Percentiles rank a stretch among this genome's conserved stretches.
These are phyloP conservation scores for Pythium chondricola DNA, from an alignment of 352 stramenopile genomes.

Conservation along the genomic window DNA sequence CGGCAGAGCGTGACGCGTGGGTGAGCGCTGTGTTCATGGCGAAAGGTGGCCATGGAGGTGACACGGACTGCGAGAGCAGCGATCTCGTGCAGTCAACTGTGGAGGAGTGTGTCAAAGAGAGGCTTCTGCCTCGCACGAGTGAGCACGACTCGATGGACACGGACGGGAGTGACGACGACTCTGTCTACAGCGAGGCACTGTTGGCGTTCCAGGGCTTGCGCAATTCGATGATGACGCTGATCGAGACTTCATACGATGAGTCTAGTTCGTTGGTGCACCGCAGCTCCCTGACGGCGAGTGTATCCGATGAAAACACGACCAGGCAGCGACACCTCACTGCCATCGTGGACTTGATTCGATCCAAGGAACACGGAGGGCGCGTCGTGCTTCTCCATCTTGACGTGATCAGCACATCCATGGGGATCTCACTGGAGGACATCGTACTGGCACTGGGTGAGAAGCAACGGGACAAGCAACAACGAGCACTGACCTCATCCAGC, in stretches of 20 bases:
- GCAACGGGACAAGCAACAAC: constrained; percentile 31
- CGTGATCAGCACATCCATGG: constrained; percentile 26
- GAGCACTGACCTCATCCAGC: not conserved
- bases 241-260: constrained; percentile 22
- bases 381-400: constrained; percentile 60
- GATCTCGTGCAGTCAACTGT: constrained; percentile 34
- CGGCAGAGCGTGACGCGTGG: constrained; percentile 44
- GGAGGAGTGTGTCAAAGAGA: constrained; percentile 30
- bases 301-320: constrained; percentile 24
- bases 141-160: not conserved
- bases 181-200: constrained; percentile 48
- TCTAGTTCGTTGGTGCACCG: constrained; percentile 6
- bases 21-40: constrained; percentile 54
- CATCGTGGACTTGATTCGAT: constrained; percentile 52
- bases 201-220: constrained; percentile 51
- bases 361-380: constrained; percentile 32
- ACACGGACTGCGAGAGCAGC: constrained; percentile 32
- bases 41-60: constrained; percentile 22
- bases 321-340: constrained; percentile 33
- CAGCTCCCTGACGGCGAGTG: not conserved
- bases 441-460: constrained; percentile 48
- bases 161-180: constrained; percentile 19
- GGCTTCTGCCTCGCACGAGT: not conserved
- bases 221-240: constrained; percentile 60
- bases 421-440: constrained; percentile 50